A percentile compares a stretch with the other conserved stretches of the same genome.
Conservation (phyloP, 1,284 basidiomycete species). For the Rugosomyces carneus region DNA sequence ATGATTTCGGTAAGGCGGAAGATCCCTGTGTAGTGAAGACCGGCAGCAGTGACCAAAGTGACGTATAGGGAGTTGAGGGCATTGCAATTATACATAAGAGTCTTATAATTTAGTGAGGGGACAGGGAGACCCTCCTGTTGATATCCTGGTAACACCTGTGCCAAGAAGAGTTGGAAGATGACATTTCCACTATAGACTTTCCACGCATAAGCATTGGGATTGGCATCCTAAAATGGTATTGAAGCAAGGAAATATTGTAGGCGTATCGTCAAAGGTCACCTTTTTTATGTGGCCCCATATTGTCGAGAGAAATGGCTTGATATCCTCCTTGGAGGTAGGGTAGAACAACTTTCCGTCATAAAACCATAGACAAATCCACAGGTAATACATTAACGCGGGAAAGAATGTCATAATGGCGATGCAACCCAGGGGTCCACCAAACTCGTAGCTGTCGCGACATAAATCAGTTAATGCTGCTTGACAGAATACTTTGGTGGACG, state of each 20-base stretch:
- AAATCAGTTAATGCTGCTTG: constrained; percentile 12
- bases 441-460: constrained; percentile 69
- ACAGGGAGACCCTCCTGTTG: constrained; percentile 92
- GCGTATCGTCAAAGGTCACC: constrained; percentile 37
- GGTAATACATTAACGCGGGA: constrained; percentile 93
- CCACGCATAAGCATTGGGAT: constrained; percentile 84
- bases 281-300: constrained; percentile 84
- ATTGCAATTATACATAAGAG: constrained; percentile 96
- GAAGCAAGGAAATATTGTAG: background rate
- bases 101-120: constrained; percentile 87
- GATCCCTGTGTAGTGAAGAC: constrained; percentile 75
- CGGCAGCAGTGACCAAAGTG: constrained; percentile 74
- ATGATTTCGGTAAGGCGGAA: constrained; percentile 95
- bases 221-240: constrained; percentile 65
- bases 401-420: constrained; percentile 93
- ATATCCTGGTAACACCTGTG: constrained; percentile 88
- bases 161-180: constrained; percentile 85
- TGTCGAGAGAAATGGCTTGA: constrained; percentile 72
- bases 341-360: constrained; percentile 86
- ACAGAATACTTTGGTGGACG: constrained; percentile 20
- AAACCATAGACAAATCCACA: constrained; percentile 97
- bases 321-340: constrained; percentile 68
- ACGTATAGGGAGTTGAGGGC: constrained; percentile 85
- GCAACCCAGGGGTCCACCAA: constrained; percentile 92
- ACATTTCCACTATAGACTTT: constrained; percentile 89